Percentiles rank a stretch among this genome's conserved stretches.
Conservation (phyloP, 805 yeast species). For the Starmerella vitae region DNA sequence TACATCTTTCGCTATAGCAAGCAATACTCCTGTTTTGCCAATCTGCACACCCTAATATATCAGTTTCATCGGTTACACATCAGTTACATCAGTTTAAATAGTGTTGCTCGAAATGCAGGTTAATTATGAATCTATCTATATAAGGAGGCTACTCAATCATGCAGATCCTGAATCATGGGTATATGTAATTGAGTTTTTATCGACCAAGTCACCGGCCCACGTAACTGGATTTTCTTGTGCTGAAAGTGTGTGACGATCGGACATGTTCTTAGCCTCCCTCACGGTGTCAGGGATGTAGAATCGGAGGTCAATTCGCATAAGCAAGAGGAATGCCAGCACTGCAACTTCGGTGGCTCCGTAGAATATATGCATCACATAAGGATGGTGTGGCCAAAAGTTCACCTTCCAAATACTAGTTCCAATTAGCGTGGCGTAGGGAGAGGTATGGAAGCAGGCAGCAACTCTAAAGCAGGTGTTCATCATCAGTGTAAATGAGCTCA, state of each 20-base stretch:
- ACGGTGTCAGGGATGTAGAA: conserved; percentile 60
- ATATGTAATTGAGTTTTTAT: conserved; percentile 1
- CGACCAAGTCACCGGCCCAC: conserved; percentile 2
- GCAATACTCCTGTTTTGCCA: no score
- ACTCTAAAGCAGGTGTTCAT: conserved; percentile 25
- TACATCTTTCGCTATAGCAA: no score
- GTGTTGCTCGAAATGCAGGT: no score
- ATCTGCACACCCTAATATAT: no score
- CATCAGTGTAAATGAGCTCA: conserved; percentile 18
- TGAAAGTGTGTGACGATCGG: background rate
- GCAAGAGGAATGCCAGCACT: conserved; percentile 42
- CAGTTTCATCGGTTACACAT: no score
- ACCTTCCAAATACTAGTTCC: conserved; percentile 12
- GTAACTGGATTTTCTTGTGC: conserved; percentile 8
- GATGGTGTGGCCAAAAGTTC: conserved; percentile 36
- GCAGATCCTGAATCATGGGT: background rate
- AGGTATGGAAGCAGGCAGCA: conserved; percentile 24
- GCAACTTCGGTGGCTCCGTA: conserved; percentile 58
- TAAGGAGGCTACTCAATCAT: no score
- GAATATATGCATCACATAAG: conserved; percentile 49
- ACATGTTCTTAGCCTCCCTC: background rate
- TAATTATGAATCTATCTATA: no score
- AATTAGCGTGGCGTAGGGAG: conserved; percentile 3
- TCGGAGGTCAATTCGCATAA: conserved; percentile 59
- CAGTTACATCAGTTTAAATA: no score